phyloP scores from a whole-genome alignment of 805 yeast species.

The Candida taoyuanica region DNA sequence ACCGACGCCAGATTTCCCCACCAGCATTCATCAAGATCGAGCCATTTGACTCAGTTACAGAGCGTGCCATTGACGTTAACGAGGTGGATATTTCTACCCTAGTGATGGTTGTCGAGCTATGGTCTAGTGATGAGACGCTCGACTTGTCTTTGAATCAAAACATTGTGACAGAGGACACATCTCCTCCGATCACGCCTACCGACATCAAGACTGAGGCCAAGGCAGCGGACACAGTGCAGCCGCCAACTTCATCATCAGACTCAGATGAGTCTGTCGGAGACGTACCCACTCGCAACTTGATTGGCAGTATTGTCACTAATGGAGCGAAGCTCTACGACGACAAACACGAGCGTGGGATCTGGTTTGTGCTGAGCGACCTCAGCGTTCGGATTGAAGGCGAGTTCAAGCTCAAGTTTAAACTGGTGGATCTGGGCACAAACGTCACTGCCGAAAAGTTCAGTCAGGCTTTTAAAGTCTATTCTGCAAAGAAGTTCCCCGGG shows the following conservation, averaged over 20 bases:
- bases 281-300: conserved; percentile 34
- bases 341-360: conserved; percentile 32
- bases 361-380: conserved; percentile 40
- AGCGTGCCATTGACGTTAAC: conserved; percentile 25
- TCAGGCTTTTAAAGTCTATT: conserved; percentile 33
- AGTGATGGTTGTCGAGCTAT: conserved; percentile 37
- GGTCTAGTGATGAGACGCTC: conserved; percentile 32
- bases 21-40: conserved; percentile 29
- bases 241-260: conserved; percentile 5
- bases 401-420: conserved; percentile 34
- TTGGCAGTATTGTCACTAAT: conserved; percentile 36
- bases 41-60: conserved; percentile 22
- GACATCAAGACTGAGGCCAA: background rate
- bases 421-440: conserved; percentile 29
- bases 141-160: conserved; percentile 22
- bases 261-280: conserved; percentile 18
- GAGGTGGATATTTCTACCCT: conserved; percentile 30
- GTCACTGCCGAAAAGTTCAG: conserved; percentile 25
- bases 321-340: conserved; percentile 36
- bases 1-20: conserved; percentile 31
- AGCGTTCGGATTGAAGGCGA: conserved; percentile 40
- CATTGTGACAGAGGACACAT: conserved; percentile 1
- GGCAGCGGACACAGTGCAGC: background rate
- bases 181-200: background rate
- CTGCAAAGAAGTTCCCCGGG: conserved; percentile 43